phyloP scores from a whole-genome alignment of 1,284 basidiomycete genomes.

The Marasmius tenuissimus region DNA sequence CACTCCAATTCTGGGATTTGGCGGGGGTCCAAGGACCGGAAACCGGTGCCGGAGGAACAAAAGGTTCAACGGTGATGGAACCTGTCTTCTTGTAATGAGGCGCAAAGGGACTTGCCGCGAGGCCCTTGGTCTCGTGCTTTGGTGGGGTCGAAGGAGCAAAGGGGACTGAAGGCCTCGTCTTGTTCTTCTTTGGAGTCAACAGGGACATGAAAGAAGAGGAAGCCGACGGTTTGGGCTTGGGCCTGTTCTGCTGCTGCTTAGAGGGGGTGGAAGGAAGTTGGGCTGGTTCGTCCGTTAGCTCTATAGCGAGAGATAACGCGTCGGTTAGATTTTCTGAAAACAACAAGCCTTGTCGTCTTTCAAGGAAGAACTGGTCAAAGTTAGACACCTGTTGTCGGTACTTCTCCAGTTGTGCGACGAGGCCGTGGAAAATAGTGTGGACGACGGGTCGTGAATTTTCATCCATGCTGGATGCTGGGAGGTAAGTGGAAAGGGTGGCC shows the following conservation, averaged over 20 bases:
- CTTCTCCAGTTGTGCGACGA: constrained; percentile 77
- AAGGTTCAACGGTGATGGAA: constrained; percentile 72
- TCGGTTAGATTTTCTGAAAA: constrained; percentile 94
- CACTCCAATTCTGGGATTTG: constrained; percentile 48
- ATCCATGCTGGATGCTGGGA: constrained; percentile 68
- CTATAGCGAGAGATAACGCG: constrained; percentile 75
- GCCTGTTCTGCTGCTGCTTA: constrained; percentile 37
- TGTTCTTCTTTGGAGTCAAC: constrained; percentile 73
- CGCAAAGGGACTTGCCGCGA: constrained; percentile 80
- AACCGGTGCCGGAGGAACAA: constrained; percentile 58
- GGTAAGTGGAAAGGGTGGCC: constrained; percentile 51
- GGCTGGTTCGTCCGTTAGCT: constrained; percentile 49
- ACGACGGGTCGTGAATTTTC: constrained; percentile 75
- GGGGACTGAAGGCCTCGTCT: constrained; percentile 29
- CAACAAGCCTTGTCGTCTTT: constrained; percentile 86
- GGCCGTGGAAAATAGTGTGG: constrained; percentile 75
- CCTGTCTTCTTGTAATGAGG: constrained; percentile 83
- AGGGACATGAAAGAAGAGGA: constrained; percentile 72
- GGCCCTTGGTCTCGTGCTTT: constrained; percentile 36
- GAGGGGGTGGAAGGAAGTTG: constrained; percentile 19
- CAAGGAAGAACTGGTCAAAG: constrained; percentile 84
- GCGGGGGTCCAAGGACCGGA: constrained; percentile 64
- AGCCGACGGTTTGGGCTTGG: constrained; percentile 52
- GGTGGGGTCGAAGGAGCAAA: constrained; percentile 46
- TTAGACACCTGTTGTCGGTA: constrained; percentile 74